Conservation (phyloP, 2,329 filamentous ascomycete genomes). For the Geosmithia putterillii region DNA sequence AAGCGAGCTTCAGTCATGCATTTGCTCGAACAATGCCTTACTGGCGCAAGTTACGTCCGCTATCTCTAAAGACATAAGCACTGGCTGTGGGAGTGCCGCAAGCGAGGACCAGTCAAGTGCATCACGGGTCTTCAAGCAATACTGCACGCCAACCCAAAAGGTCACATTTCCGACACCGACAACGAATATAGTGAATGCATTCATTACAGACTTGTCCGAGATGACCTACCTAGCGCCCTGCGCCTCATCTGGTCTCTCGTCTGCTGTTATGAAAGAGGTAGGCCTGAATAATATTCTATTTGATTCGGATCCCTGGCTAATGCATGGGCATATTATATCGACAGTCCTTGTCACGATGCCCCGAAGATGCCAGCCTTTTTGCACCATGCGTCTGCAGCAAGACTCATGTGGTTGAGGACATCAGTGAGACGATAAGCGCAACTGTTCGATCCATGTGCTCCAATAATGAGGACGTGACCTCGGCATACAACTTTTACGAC, state of each 20-base stretch:
- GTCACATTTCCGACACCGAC: conserved; percentile 28
- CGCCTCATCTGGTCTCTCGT: conserved; percentile 14
- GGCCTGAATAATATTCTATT: background rate
- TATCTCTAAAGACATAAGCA: conserved; percentile 26
- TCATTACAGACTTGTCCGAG: conserved; percentile 36
- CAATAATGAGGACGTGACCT: conserved; percentile 30
- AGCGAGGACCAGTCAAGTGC: conserved; percentile 32
- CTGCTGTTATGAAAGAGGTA: conserved; percentile 17
- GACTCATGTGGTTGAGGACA: conserved; percentile 29
- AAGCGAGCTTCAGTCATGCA: conserved; percentile 34
- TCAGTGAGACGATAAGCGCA: conserved; percentile 28
- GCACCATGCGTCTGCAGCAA: conserved; percentile 41
- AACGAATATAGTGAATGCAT: conserved; percentile 26
- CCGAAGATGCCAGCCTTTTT: conserved; percentile 23
- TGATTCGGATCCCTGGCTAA: conserved; percentile 2
- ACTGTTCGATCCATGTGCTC: conserved; percentile 31
- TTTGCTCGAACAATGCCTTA: conserved; percentile 36
- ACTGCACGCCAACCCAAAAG: conserved; percentile 30
- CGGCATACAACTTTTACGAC: conserved; percentile 35
- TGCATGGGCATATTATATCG: background rate
- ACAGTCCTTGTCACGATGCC: conserved; percentile 15
- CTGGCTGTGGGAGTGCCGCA: conserved; percentile 31
- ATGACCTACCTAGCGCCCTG: conserved; percentile 25
- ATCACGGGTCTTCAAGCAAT: conserved; percentile 28
- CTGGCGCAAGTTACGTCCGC: conserved; percentile 21